These are phyloP conservation scores for Xylaria venustula DNA, from an alignment of 495 filamentous ascomycete species.

Conservation along the genomic window DNA sequence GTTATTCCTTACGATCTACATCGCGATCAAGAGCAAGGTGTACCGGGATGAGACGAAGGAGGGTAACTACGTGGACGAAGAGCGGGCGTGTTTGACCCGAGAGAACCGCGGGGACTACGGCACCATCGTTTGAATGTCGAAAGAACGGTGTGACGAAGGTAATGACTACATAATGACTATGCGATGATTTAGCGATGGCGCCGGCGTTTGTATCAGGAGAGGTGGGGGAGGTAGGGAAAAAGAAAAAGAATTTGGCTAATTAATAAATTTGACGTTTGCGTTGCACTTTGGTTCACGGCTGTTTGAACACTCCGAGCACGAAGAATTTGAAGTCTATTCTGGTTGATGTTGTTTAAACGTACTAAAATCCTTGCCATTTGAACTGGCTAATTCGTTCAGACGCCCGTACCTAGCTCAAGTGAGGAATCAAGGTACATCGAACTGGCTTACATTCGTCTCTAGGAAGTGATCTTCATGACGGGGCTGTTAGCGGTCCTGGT, in stretches of 20 bases:
- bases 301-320: too few species aligned
- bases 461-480: too few species aligned
- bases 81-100: constrained; percentile 21
- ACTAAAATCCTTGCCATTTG: too few species aligned
- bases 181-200: not conserved
- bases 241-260: not conserved
- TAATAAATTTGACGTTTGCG: not conserved
- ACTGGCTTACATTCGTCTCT: too few species aligned
- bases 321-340: too few species aligned
- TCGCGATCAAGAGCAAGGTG: constrained; percentile 15
- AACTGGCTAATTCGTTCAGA: too few species aligned
- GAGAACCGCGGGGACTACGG: constrained; percentile 8
- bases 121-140: not conserved
- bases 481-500: too few species aligned
- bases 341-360: too few species aligned
- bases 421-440: too few species aligned
- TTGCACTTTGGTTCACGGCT: too few species aligned
- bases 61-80: constrained; percentile 1
- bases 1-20: constrained; percentile 18
- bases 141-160: not conserved
- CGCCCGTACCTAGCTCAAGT: too few species aligned
- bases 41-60: constrained; percentile 15
- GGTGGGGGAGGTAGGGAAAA: too few species aligned
- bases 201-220: not conserved
- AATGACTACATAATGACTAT: not conserved